Evolutionary conservation across 805 yeast species (phyloP).

Genomic region (Geotrichum ghanense): DNA sequence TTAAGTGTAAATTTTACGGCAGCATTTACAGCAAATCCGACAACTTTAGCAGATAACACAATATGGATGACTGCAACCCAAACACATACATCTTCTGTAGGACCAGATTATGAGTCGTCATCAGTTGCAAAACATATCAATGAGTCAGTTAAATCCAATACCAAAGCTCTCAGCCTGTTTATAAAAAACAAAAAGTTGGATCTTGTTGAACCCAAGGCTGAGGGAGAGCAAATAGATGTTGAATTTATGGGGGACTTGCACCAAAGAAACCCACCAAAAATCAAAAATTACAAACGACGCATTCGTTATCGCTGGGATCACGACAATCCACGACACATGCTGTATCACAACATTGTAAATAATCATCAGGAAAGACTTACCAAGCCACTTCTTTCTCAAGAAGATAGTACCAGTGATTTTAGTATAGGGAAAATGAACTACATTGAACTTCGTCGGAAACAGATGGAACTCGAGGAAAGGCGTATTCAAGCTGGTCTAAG

Average conservation of each 20-base stretch:
- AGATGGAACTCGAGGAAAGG: neutral
- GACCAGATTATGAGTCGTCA: neutral
- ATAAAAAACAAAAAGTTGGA: neutral
- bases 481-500: neutral
- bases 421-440: neutral
- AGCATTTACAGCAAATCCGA: neutral
- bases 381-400: no score
- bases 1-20: neutral
- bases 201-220: neutral
- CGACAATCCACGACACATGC: neutral
- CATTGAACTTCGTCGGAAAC: neutral
- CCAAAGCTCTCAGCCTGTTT: neutral
- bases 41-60: neutral
- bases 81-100: neutral
- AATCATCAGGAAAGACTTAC: neutral
- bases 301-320: neutral
- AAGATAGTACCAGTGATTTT: no score
- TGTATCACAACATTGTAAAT: neutral
- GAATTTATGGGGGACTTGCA: neutral
- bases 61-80: neutral
- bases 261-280: neutral
- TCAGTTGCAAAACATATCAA: no score
- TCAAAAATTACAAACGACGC: neutral
- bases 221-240: neutral
- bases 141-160: no score